Evolutionary conservation across 495 filamentous ascomycete genomes (phyloP), one percentile per base, ranked within the genome.

Genomic region (Podospora pseudocomata): DNA sequence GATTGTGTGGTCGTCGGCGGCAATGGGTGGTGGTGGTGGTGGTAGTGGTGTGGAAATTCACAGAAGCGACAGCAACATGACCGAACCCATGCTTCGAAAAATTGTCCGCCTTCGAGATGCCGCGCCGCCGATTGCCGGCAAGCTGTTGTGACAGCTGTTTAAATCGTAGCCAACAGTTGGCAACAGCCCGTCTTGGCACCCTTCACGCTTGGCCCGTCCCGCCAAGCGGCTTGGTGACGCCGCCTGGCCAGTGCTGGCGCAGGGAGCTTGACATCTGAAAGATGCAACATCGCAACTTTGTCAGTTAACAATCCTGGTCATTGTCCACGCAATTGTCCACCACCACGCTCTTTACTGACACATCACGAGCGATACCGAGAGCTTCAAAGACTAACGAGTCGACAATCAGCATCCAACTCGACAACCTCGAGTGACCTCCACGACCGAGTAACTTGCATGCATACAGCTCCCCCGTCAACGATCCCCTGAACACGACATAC

Each of bases 281-380:
- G 75, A 74, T 60, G 74, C 75, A 74, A 74, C 60, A 76, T 77
- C 72, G 75, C 75, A 75, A 74, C 71, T 72, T 74, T 60, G 44
- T 19, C 49, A n/a, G 30, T 28, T 19, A 30, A 61, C 44, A 13
- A 19, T 54, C 27, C 58, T 54, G 30, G 9, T 55, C 39, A 65
- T 57, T 54, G 13, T 23, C 66, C 61, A 68, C 67, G 39, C 39
- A 49, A 49, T 49, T 49, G 39, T 49, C 39, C 39, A 49, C 5
- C 39, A 49, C 5, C 62, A 34, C 32, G 18, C 34, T 65, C 63
- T 55, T 65, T 20, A 49, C 39, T 11, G 39, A 18, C 39, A 49
- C 39, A 11, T 49, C 39, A 49, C 39, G 39, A 49, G 39, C 15
- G 7, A 49, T 49, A 49, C 39, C 39, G 39, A 49, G 15, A 13